Conservation (phyloP, 768 basidiomycete species). For the Favolaschia claudopus region DNA sequence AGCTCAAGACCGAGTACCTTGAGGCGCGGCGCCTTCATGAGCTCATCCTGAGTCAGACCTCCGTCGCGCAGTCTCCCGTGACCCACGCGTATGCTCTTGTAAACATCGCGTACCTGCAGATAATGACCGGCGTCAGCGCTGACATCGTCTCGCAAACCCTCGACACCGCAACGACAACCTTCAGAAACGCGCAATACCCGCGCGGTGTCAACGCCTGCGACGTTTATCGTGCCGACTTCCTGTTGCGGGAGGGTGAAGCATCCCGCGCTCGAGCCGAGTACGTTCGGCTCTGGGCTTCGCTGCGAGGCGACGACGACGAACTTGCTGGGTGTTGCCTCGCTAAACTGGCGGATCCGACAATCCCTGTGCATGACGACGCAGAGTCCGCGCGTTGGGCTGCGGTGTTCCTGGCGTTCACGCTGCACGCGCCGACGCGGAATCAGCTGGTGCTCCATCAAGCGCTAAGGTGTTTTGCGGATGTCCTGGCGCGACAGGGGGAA, state of each 20-base stretch:
- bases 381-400: background rate
- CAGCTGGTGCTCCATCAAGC: background rate
- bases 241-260: background rate
- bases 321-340: background rate
- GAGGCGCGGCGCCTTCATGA: background rate
- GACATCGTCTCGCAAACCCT: background rate
- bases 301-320: background rate
- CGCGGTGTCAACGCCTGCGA: background rate
- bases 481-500: background rate
- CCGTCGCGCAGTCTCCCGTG: background rate
- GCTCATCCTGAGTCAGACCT: background rate
- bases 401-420: background rate
- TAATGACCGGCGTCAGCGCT: background rate
- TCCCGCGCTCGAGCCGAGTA: background rate
- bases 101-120: background rate
- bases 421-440: background rate
- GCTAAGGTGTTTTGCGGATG: background rate
- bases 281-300: background rate
- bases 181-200: background rate
- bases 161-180: background rate
- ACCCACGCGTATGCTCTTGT: background rate
- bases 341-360: background rate
- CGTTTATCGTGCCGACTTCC: background rate
- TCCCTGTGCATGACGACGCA: background rate
- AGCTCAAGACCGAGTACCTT: background rate